phyloP scores from a whole-genome alignment of 805 yeast genomes.

The Pichia rugopelliculosa region DNA sequence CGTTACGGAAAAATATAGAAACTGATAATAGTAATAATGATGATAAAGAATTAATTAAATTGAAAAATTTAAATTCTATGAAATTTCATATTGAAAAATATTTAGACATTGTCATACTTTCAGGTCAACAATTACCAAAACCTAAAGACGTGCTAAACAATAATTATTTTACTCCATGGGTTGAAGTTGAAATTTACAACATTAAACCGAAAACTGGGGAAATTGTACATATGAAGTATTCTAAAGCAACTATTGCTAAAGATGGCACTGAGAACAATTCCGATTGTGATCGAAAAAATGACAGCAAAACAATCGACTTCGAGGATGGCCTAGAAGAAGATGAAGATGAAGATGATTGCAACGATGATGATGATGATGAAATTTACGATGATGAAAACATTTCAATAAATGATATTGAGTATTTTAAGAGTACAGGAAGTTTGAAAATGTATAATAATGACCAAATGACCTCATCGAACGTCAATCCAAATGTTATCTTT shows the following conservation, averaged over 20 bases:
- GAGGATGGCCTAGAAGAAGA: neutral
- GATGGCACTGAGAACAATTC: neutral
- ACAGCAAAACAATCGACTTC: neutral
- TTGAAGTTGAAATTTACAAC: constrained; percentile 55
- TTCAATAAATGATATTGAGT: neutral
- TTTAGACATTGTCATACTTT: constrained; percentile 45
- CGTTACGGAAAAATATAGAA: constrained; percentile 14
- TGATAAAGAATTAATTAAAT: neutral
- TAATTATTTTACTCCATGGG: constrained; percentile 47
- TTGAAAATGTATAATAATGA: constrained; percentile 7
- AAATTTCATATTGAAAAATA: constrained; percentile 8
- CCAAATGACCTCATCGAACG: neutral
- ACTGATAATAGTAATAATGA: neutral
- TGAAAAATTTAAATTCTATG: constrained; percentile 2
- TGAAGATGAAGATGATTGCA: neutral
- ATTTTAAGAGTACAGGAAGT: neutral
- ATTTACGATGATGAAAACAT: no score
- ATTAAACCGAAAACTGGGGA: constrained; percentile 17
- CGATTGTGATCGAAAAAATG: neutral
- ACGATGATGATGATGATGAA: neutral
- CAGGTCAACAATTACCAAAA: constrained; percentile 82
- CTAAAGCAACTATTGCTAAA: neutral
- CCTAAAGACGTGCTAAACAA: constrained; percentile 39
- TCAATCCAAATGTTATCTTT: constrained; percentile 16
- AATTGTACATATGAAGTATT: neutral